Conservation (phyloP, 139 green algal species). For the Chlorella sp. region DNA sequence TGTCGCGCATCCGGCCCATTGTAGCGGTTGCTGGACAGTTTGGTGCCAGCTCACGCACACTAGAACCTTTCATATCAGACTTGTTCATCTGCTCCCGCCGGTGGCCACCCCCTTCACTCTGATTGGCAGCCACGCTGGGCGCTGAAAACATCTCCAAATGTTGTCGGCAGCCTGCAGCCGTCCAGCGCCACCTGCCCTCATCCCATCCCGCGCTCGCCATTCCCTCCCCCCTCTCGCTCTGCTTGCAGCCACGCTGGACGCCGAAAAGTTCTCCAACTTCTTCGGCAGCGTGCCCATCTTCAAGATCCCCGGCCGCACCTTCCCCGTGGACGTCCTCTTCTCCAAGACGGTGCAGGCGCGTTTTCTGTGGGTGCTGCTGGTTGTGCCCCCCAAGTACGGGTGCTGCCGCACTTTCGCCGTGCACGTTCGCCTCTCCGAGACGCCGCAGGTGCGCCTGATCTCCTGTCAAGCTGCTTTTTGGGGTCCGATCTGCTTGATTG, state of each 20-base stretch:
- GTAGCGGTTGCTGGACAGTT: no score
- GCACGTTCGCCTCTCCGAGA: not conserved
- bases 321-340: constrained; percentile 96
- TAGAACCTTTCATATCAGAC: no score
- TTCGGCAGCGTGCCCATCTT: constrained; percentile 93
- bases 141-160: no score
- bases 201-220: not conserved
- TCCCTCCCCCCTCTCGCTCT: not conserved
- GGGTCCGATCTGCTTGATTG: no score
- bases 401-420: not conserved
- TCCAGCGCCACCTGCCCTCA: not conserved
- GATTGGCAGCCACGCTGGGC: no score
- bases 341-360: constrained; percentile 71
- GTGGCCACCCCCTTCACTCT: no score
- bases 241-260: constrained; percentile 86
- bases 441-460: no score
- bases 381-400: no score
- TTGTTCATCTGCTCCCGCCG: no score
- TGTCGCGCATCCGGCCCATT: not conserved
- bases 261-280: constrained; percentile 88
- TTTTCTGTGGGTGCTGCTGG: not conserved
- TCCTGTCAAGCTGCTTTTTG: no score
- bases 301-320: constrained; percentile 95
- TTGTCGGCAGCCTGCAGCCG: no score
- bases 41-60: no score